phyloP scores from a whole-genome alignment of 345 rosid species.

The Aquilaria malaccensis region DNA sequence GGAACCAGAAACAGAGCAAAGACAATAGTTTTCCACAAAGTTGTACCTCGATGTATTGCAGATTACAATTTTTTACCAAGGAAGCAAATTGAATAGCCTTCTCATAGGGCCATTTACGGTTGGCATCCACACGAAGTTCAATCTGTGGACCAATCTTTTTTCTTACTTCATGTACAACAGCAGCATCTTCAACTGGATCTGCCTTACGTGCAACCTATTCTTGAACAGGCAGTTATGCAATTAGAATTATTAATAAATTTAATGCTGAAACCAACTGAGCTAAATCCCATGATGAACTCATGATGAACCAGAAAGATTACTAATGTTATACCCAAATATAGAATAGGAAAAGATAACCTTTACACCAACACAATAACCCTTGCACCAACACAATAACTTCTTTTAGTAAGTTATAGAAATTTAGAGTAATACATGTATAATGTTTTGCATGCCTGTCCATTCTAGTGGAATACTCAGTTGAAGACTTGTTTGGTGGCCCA shows the following conservation, averaged over 20 bases:
- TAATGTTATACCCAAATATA: too few species aligned
- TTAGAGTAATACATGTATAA: too few species aligned
- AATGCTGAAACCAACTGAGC: too few species aligned
- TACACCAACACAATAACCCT: too few species aligned
- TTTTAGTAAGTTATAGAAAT: too few species aligned
- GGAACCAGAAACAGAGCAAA: constrained; percentile 5
- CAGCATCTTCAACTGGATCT: constrained; percentile 72
- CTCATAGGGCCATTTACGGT: constrained; percentile 77
- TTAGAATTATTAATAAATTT: constrained; percentile 8
- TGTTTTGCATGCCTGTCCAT: too few species aligned
- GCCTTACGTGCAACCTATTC: constrained; percentile 75
- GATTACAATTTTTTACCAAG: constrained; percentile 58
- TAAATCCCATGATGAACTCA: too few species aligned
- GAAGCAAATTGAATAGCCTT: constrained; percentile 65
- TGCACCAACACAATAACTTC: too few species aligned
- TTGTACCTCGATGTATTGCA: constrained; percentile 84
- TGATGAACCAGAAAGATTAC: too few species aligned
- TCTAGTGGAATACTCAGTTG: too few species aligned
- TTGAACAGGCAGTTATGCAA: neutral
- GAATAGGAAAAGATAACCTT: too few species aligned
- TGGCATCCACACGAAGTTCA: constrained; percentile 93
- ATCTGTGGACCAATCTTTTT: constrained; percentile 51
- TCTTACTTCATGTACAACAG: constrained; percentile 72
- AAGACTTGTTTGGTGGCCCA: too few species aligned
- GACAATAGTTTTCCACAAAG: constrained; percentile 3